Base-by-base conservation (phyloP, 306 rosid genomes). In the Gleditsia sinensis region DNA sequence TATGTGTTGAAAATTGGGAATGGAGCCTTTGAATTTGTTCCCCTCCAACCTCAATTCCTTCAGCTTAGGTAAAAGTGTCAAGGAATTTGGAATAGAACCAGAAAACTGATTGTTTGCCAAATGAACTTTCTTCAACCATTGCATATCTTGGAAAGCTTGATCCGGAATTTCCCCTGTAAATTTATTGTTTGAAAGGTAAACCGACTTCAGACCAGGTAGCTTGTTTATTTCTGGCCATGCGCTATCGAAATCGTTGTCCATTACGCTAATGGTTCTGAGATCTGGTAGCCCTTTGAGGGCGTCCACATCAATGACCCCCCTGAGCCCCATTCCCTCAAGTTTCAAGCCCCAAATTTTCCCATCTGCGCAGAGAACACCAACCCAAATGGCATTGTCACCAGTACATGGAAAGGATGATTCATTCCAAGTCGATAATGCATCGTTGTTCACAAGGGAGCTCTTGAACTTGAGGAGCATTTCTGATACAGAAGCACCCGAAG, bases 271-370 rank as follows among this genome's bases (percentile, higher is more conserved):
- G 51, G 85, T 77, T 62, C 89, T 83, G 7, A 94, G 82, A 67
- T 76, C 56, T 0, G 89, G 82, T 34, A 92, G 51, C 23, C 51
- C 65, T 7, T 21, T 55, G 1, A 94, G 91, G 23, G 83, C n/a
- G 3, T 78, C 79, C 0, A 90, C 63, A 30, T 92, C 82, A 30
- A 94, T 75, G 33, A 2, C 16, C 10, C 98, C 98, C 32, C 74
- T 86, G 19, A 94, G 87, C 51, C 79, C 83, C 96, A 85, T 78
- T 1, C 86, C 83, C 55, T 92, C 91, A 0, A 94, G 92, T 64
- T 63, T 69, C 76, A 92, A 49, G 3, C 90, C 96, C 93, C 86
- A 85, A 0, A 87, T 32, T 14, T 78, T 46, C 10, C 89, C 95
- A 1, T 49, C 50, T 1, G 61, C 57, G 34, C 98, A 94, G 3